phyloP scores from a whole-genome alignment of 2,329 filamentous ascomycete genomes.

The Diaporthe longicolla region DNA sequence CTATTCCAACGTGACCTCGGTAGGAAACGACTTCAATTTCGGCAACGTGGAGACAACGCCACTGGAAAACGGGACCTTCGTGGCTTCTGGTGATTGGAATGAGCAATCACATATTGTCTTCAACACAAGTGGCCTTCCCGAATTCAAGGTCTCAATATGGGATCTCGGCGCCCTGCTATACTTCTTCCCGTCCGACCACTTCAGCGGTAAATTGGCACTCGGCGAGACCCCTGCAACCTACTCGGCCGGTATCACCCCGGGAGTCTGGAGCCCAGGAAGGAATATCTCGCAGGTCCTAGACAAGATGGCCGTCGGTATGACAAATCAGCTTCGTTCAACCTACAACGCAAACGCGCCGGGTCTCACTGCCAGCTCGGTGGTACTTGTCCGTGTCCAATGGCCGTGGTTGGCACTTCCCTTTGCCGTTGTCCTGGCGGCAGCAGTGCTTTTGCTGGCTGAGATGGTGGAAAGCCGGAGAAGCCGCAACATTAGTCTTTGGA shows the following conservation, averaged over 20 bases:
- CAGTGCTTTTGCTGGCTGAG: conserved; percentile 7
- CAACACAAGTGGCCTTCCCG: conserved; percentile 2
- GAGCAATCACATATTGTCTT: background rate
- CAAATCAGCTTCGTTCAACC: background rate
- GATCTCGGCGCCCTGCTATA: conserved; percentile 17
- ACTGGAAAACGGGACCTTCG: background rate
- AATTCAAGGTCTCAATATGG: conserved; percentile 8
- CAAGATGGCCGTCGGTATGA: background rate
- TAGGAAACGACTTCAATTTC: conserved; percentile 7
- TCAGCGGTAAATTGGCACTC: conserved; percentile 3
- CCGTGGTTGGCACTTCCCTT: conserved; percentile 14
- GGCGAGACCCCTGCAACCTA: background rate
- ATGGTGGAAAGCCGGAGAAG: conserved; percentile 19
- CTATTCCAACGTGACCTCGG: conserved; percentile 6
- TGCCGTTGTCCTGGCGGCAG: conserved; percentile 7
- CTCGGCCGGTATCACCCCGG: conserved; percentile 17
- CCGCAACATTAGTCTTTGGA: conserved; percentile 5
- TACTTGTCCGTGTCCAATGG: conserved; percentile 18
- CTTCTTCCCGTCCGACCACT: conserved; percentile 22
- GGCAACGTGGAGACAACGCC: background rate
- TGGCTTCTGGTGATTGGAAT: background rate
- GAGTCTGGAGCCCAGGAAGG: conserved; percentile 2
- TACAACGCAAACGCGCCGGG: background rate
- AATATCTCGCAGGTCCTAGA: background rate
- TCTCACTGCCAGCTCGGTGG: conserved; percentile 5